Conservation (phyloP, 106 monocot genomes). For the Dioscorea zingiberensis region DNA sequence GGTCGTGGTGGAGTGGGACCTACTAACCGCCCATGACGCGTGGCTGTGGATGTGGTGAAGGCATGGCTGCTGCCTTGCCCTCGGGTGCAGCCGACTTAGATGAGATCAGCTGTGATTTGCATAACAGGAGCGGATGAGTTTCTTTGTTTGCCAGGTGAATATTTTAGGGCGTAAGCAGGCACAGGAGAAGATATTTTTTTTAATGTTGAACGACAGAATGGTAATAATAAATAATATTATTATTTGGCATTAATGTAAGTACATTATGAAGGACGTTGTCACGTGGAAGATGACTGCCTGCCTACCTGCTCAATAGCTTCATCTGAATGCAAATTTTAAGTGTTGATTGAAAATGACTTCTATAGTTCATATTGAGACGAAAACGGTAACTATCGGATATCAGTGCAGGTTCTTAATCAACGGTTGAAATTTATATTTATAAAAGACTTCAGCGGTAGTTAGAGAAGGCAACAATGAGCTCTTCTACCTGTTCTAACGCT, state of each 20-base stretch:
- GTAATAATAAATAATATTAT: not conserved
- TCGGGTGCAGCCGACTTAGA: not conserved
- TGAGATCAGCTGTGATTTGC: not conserved
- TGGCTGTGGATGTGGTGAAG: not conserved
- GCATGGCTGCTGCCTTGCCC: too few species aligned
- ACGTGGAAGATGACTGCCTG: not conserved
- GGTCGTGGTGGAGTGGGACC: not conserved
- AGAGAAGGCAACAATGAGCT: too few species aligned
- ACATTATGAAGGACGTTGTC: not conserved
- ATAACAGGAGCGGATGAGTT: not conserved
- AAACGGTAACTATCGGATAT: too few species aligned
- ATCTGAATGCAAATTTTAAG: too few species aligned
- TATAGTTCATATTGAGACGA: too few species aligned
- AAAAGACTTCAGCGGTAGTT: too few species aligned
- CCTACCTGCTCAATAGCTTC: not conserved
- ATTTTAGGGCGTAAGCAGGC: too few species aligned
- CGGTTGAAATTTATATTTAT: too few species aligned
- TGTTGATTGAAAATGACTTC: too few species aligned
- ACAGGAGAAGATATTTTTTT: not conserved
- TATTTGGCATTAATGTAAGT: not conserved
- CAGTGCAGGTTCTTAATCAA: too few species aligned
- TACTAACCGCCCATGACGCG: conserved; percentile 2
- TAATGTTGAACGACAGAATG: not conserved
- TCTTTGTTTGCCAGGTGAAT: not conserved
- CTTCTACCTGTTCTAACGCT: not conserved